These are phyloP conservation scores for Naganishia antarctica DNA, from an alignment of 768 basidiomycete species.

Conservation along the genomic window DNA sequence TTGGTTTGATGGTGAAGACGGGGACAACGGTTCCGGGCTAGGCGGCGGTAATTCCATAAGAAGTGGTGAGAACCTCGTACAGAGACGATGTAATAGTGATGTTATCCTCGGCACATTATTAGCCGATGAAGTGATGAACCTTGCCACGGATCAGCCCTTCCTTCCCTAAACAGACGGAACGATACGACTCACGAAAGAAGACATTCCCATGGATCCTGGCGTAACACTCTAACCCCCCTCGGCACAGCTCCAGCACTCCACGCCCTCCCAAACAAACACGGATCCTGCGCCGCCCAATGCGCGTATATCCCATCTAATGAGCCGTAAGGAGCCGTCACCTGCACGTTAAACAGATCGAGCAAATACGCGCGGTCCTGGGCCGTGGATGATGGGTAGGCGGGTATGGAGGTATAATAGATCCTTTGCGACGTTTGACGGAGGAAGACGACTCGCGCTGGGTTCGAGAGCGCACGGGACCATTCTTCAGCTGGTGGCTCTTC, in stretches of 20 bases:
- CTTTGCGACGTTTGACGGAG: slow-evolving; percentile 40
- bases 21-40: background rate
- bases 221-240: slow-evolving; percentile 71
- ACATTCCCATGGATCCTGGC: slow-evolving; percentile 95
- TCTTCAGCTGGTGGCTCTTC: slow-evolving; percentile 36
- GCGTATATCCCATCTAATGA: slow-evolving; percentile 56
- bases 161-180: too few relatives aligned
- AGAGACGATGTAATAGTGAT: slow-evolving; percentile 82
- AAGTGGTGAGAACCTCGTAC: slow-evolving; percentile 66
- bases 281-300: slow-evolving; percentile 69
- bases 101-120: slow-evolving; percentile 94
- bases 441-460: slow-evolving; percentile 44
- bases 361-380: slow-evolving; percentile 53
- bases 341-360: background rate
- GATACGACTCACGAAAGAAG: slow-evolving; percentile 82
- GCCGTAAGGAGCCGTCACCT: background rate
- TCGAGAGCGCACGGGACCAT: slow-evolving; percentile 43
- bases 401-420: slow-evolving; percentile 42
- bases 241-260: slow-evolving; percentile 51
- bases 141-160: too few relatives aligned
- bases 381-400: background rate
- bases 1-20: too few relatives aligned
- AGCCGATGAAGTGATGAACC: slow-evolving; percentile 96
- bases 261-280: slow-evolving; percentile 62
- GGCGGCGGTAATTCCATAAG: slow-evolving; percentile 56